Evolutionary conservation across 257 asterid species (phyloP).

Genomic region (Ehretia macrophylla): DNA sequence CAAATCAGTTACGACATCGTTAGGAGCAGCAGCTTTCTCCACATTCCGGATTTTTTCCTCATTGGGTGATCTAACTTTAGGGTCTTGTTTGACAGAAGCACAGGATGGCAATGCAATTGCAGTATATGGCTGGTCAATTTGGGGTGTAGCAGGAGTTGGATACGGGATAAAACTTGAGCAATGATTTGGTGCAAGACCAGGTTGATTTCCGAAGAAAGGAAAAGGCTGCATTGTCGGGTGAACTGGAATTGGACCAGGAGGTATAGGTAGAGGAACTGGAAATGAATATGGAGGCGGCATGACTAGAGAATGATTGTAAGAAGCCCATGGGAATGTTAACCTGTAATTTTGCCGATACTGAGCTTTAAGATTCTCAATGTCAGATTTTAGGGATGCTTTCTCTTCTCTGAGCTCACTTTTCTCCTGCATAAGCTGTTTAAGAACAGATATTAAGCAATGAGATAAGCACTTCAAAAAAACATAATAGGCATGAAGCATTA

Average conservation of each 20-base stretch:
- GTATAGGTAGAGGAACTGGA: slow-evolving; percentile 9
- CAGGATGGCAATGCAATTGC: slow-evolving; percentile 9
- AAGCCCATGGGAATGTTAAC: slow-evolving; percentile 18
- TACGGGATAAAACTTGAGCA: slow-evolving; percentile 7
- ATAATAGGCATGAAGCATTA: background rate
- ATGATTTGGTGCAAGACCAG: slow-evolving; percentile 8
- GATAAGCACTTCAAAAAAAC: background rate
- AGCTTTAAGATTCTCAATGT: slow-evolving; percentile 12
- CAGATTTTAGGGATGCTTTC: slow-evolving; percentile 24
- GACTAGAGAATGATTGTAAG: slow-evolving; percentile 10
- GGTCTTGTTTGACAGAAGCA: slow-evolving; percentile 9
- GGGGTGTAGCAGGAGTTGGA: slow-evolving; percentile 4
- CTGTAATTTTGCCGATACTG: slow-evolving; percentile 17
- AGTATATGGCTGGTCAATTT: background rate
- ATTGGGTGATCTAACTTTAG: slow-evolving; percentile 3
- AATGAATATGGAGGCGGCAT: slow-evolving; percentile 11
- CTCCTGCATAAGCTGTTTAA: slow-evolving; percentile 24
- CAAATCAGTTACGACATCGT: slow-evolving; percentile 18
- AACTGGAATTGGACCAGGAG: slow-evolving; percentile 9
- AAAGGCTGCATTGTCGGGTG: slow-evolving; percentile 8
- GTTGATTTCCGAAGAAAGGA: slow-evolving; percentile 7
- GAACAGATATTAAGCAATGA: background rate
- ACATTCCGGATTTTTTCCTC: background rate
- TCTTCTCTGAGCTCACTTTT: slow-evolving; percentile 29
- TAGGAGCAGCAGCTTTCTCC: background rate